These are phyloP conservation scores for Dendryphion nanum DNA, from an alignment of 2,329 filamentous ascomycete genomes.

Conservation along the genomic window DNA sequence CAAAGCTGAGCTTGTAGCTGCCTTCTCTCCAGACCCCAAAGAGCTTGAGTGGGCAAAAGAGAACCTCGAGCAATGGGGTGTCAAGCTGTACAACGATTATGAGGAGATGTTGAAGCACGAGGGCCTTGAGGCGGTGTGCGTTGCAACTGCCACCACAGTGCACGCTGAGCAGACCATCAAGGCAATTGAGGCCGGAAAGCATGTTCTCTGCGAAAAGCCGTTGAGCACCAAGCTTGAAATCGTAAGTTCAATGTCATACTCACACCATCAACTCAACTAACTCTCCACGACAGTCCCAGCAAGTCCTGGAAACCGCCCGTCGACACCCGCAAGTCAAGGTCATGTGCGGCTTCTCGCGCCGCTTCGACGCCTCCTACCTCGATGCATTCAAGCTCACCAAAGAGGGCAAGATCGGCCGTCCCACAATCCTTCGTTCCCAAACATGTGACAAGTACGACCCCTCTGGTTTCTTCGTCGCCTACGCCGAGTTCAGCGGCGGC, in stretches of 20 bases:
- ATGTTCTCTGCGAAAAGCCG: conserved; percentile 62
- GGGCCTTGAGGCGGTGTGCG: conserved; percentile 55
- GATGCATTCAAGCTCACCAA: conserved; percentile 56
- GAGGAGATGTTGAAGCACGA: conserved; percentile 58
- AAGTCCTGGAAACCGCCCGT: conserved; percentile 57
- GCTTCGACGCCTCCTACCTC: conserved; percentile 66
- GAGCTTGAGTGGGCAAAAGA: conserved; percentile 50
- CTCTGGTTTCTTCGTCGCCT: conserved; percentile 66
- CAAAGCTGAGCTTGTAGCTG: conserved; percentile 48
- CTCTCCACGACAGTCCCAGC: conserved; percentile 50
- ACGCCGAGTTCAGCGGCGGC: conserved; percentile 64
- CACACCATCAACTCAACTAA: conserved; percentile 2
- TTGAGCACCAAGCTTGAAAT: conserved; percentile 59
- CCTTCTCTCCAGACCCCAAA: conserved; percentile 44
- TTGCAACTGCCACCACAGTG: conserved; percentile 55
- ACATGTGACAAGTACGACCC: conserved; percentile 67
- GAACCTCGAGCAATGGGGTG: conserved; percentile 52
- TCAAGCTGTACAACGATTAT: conserved; percentile 54
- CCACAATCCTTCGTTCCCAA: conserved; percentile 62
- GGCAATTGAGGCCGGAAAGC: conserved; percentile 54
- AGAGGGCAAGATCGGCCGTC: conserved; percentile 57
- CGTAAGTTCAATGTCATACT: conserved; percentile 40
- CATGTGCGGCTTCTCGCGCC: conserved; percentile 65
- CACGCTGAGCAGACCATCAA: conserved; percentile 59
- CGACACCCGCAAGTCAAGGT: conserved; percentile 61